Base-by-base conservation (phyloP, 2,329 filamentous ascomycete genomes). In the Verticillium isaacii region DNA sequence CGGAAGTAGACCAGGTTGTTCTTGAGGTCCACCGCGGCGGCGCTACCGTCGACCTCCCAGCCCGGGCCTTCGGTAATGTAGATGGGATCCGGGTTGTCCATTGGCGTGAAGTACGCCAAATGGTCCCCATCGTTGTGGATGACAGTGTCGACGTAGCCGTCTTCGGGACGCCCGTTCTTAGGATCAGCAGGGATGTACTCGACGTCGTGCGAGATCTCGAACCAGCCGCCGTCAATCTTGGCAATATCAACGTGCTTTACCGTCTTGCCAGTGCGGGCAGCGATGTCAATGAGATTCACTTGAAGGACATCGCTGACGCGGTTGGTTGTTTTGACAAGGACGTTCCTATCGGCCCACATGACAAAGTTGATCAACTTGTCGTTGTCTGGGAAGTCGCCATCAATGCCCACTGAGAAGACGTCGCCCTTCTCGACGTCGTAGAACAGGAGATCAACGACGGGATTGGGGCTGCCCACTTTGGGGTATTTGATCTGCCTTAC, bases 401-500 rank as follows among this genome's bases (percentile, higher is more conserved):
- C 81, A 57, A 94, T 89, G 9, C 89, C 82, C 32, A 98, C 90
- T 19, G 87, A 85, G 71, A 98, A 98, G 9, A 90, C 84, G 62
- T 97, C 88, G 1, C 84, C 84, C 69, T 89, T 90, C 11, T 81
- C 82, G 23, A 97, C 81, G 67, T 98, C 93, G 74, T 94, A 98
- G 75, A 98, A 96, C 60, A 91, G 84, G 36, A 99, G 78, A 64
- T 92, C 88, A 4, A 99, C 94, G 15, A 91, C 86, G 0, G 95
- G 95, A 73, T 99, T 99, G 56, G 94, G 93, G 2, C 93, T 89
- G 3, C 95, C 96, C 23, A 95, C 90, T 75, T 98, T 98, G 57
- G 95, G 96, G 70, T 99, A 99, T 75, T 99, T 99, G 84, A 99
- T 96, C 68, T 93, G 80, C 65, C 89, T 86, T 39, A 94, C 88